Percentiles rank a stretch among this genome's conserved stretches.
Evolutionary conservation across 176 grass and related monocot genomes (phyloP).

Genomic region (Guadua angustifolia): DNA sequence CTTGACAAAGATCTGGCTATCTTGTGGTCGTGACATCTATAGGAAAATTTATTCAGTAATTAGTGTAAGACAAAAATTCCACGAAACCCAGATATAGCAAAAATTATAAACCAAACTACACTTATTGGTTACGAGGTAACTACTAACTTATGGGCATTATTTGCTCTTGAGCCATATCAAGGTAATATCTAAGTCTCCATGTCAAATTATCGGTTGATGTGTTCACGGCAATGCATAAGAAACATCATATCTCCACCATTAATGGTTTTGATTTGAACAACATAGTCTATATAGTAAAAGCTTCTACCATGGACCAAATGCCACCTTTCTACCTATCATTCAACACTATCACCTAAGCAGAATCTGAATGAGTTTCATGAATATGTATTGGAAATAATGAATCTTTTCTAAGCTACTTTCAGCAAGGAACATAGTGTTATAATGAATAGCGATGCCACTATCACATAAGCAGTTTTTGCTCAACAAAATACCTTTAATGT

Average conservation of each 20-base stretch:
- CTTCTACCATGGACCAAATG: background rate
- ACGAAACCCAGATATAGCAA: background rate
- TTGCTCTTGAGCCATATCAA: background rate
- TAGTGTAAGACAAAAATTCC: background rate
- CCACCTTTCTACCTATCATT: background rate
- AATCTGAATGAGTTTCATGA: too few relatives aligned
- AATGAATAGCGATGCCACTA: too few relatives aligned
- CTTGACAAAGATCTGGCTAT: slow-evolving; percentile 69
- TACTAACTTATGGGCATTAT: too few relatives aligned
- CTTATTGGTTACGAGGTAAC: background rate
- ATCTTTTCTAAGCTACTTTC: too few relatives aligned
- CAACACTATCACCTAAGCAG: background rate
- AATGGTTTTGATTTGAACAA: background rate
- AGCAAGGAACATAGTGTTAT: too few relatives aligned
- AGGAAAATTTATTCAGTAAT: slow-evolving; percentile 28
- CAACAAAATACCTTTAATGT: too few relatives aligned
- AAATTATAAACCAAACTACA: background rate
- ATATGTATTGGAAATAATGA: too few relatives aligned
- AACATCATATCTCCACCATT: background rate
- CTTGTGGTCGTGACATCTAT: slow-evolving; percentile 66
- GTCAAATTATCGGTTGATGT: background rate
- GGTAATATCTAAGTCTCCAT: background rate
- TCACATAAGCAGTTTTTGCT: too few relatives aligned
- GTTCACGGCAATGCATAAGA: background rate
- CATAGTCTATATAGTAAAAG: background rate